phyloP scores from a whole-genome alignment of 2,329 filamentous ascomycete species.

The Ceratocystis colombiana region DNA sequence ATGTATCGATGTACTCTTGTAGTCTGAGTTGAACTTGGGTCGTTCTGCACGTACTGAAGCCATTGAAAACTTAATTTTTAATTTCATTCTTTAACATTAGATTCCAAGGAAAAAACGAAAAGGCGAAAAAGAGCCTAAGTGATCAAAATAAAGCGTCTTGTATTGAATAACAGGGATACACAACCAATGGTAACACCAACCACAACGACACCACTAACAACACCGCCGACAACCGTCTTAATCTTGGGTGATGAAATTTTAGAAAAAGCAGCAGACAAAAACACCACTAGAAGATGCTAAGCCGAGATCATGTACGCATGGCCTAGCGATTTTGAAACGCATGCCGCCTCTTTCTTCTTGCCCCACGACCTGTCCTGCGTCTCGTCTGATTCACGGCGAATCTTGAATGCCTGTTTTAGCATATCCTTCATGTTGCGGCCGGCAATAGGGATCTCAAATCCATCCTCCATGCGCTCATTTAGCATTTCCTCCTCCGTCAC shows the following conservation, averaged over 20 bases:
- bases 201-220: too few species aligned
- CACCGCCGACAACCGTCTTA: too few species aligned
- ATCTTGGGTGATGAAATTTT: too few species aligned
- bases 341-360: neutral
- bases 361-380: neutral
- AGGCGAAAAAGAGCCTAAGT: too few species aligned
- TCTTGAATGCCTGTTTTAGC: slow-evolving; percentile 22
- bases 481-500: slow-evolving; percentile 34
- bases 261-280: too few species aligned
- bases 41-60: neutral
- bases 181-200: too few species aligned
- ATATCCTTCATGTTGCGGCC: slow-evolving; percentile 25
- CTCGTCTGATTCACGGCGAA: slow-evolving; percentile 22
- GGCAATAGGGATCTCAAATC: slow-evolving; percentile 32
- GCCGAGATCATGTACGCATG: neutral
- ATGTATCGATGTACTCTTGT: too few species aligned
- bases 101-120: neutral
- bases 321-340: neutral
- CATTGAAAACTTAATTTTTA: neutral
- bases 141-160: too few species aligned
- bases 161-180: too few species aligned
- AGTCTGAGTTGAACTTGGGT: too few species aligned
- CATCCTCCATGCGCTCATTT: slow-evolving; percentile 29
- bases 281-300: neutral
- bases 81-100: neutral